Evolutionary conservation across 202 grass and related monocot species (phyloP), one percentile per base, ranked within the genome.

Genomic region (Setaria italica): DNA sequence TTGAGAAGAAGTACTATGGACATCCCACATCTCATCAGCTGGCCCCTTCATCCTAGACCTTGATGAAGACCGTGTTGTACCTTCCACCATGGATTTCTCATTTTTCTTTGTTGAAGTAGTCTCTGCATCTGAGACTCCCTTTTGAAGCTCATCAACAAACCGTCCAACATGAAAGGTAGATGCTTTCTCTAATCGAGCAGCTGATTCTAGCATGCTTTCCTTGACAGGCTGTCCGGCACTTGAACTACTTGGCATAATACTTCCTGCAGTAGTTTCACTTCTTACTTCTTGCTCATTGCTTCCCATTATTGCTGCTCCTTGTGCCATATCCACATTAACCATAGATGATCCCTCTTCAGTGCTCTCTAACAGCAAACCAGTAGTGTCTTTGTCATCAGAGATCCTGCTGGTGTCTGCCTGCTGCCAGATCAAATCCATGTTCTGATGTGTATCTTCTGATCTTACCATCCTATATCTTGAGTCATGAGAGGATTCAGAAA

Each of bases 21-120:
- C 77, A 75, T 95, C 92, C 91, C 90, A 93, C 66, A 95, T 85
- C 63, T 87, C 91, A 87, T 95, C 91, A 58, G 95, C 87, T 84
- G 91, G 96, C 42, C 90, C 88, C 88, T 88, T 92, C 76, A 85
- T 89, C 67, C 78, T 84, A 89, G 84, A 85, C 60, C 72, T 81
- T 51, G 88, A 90, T 43, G 88, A 88, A 79, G 93, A 95, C 75
- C 76, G 84, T 70, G 50, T 42, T 78, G 58, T 59, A 72, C 80
- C 72, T 82, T 89, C 93, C 70, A 88, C 69, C 79, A 77, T 81
- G 63, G 84, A 76, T 48, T 85, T 92, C 60, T 62, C 90, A 39
- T 82, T 79, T 65, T 72, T 87, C 72, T 82, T 76, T 87, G 75
- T 67, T 76, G 39, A 64, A 80, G 30, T 63, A 47, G 76, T 71